Conservation (phyloP, 2,329 filamentous ascomycete species). For the Pseudogymnoascus sp. region DNA sequence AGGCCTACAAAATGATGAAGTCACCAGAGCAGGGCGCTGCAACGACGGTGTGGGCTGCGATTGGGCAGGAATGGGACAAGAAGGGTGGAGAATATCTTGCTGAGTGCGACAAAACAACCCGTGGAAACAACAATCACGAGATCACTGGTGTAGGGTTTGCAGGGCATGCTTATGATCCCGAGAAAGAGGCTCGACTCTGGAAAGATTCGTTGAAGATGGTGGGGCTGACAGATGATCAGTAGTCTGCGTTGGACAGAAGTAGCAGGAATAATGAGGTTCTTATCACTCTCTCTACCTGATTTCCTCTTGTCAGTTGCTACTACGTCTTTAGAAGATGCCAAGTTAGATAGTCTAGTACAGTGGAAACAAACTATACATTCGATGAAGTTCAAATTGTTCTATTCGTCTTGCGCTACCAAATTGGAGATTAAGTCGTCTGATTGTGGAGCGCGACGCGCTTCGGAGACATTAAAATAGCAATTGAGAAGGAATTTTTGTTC, state of each 20-base stretch:
- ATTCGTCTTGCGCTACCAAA: background rate
- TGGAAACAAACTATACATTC: background rate
- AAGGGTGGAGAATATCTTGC: slow-evolving; percentile 42
- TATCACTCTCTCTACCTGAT: background rate
- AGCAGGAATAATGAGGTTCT: slow-evolving; percentile 21
- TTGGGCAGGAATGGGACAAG: slow-evolving; percentile 27
- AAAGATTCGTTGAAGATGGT: slow-evolving; percentile 31
- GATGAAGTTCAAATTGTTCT: background rate
- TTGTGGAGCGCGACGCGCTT: background rate
- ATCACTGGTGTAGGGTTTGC: slow-evolving; percentile 21
- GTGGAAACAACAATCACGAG: slow-evolving; percentile 24
- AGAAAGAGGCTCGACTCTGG: slow-evolving; percentile 37
- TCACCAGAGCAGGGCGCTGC: slow-evolving; percentile 34
- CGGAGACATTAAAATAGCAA: background rate
- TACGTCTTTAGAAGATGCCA: background rate
- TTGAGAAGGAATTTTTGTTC: background rate
- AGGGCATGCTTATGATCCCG: slow-evolving; percentile 31
- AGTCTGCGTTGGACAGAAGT: background rate
- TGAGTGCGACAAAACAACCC: slow-evolving; percentile 33
- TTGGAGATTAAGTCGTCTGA: background rate
- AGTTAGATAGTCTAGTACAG: background rate
- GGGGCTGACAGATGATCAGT: slow-evolving; percentile 20
- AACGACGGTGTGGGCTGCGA: slow-evolving; percentile 36
- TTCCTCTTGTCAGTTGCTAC: background rate
- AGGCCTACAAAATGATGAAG: slow-evolving; percentile 21